Conservation (phyloP, 2,329 filamentous ascomycete genomes). For the Pseudodiploospora longispora region DNA sequence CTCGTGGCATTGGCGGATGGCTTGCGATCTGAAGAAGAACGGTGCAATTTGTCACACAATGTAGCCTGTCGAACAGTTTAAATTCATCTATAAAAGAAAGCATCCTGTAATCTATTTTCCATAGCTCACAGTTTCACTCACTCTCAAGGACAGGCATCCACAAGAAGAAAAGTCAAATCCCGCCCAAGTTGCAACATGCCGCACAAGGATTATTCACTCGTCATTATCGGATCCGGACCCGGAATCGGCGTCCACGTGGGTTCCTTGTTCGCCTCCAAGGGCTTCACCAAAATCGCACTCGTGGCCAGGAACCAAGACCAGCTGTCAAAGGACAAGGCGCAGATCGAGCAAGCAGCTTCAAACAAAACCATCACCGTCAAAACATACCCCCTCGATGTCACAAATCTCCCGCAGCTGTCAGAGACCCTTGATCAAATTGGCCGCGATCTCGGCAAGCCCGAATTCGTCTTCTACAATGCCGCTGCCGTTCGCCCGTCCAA, state of each 20-base stretch:
- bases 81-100: no score
- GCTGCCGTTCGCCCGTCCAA: slow-evolving; percentile 36
- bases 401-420: slow-evolving; percentile 28
- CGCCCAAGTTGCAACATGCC: no score
- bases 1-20: no score
- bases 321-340: slow-evolving; percentile 26
- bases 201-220: slow-evolving; percentile 15
- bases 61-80: no score
- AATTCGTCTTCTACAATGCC: slow-evolving; percentile 45
- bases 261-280: slow-evolving; percentile 70
- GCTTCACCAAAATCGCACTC: slow-evolving; percentile 57
- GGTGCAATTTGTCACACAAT: no score
- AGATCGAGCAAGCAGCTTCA: slow-evolving; percentile 22
- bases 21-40: no score
- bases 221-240: slow-evolving; percentile 85
- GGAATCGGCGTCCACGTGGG: slow-evolving; percentile 90
- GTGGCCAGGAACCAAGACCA: slow-evolving; percentile 34
- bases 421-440: slow-evolving; percentile 32
- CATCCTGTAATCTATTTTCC: no score
- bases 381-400: slow-evolving; percentile 36
- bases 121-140: no score
- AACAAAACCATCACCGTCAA: slow-evolving; percentile 25
- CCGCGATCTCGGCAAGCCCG: slow-evolving; percentile 31
- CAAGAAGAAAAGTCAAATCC: no score
- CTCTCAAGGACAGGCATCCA: no score